phyloP scores from a whole-genome alignment of 1,284 basidiomycete genomes.

The Papiliotrema laurentii region DNA sequence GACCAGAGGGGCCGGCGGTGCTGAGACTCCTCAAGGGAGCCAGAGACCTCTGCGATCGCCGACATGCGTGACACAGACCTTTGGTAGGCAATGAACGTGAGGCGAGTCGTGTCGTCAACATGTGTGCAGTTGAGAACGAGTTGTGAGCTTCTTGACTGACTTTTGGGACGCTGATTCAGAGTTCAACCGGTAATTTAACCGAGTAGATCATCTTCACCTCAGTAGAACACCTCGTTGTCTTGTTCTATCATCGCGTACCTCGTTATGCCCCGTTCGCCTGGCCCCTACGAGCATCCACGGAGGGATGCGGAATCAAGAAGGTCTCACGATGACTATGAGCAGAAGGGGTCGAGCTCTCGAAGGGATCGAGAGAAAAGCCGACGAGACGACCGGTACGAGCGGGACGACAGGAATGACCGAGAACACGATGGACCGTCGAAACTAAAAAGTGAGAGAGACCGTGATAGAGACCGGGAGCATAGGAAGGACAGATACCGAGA shows the following conservation, averaged over 20 bases:
- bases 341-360: slow-evolving; percentile 4
- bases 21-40: not conserved
- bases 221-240: not conserved
- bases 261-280: slow-evolving; percentile 31
- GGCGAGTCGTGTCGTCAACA: too few relatives aligned
- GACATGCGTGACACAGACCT: not conserved
- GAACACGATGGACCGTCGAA: too few relatives aligned
- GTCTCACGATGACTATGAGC: slow-evolving; percentile 1
- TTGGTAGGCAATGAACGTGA: too few relatives aligned
- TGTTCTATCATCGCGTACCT: not conserved
- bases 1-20: not conserved
- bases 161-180: too few relatives aligned
- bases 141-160: too few relatives aligned
- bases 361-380: too few relatives aligned
- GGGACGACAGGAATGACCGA: not conserved
- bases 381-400: too few relatives aligned
- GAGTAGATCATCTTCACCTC: too few relatives aligned
- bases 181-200: too few relatives aligned
- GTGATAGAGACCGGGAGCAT: not conserved
- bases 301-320: slow-evolving; percentile 8
- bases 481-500: slow-evolving; percentile 2
- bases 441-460: slow-evolving; percentile 1
- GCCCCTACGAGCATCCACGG: slow-evolving; percentile 15
- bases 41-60: not conserved
- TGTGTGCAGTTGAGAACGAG: too few relatives aligned